These are phyloP conservation scores for Rubus idaeus DNA, from an alignment of 306 rosid species.

Conservation along the genomic window DNA sequence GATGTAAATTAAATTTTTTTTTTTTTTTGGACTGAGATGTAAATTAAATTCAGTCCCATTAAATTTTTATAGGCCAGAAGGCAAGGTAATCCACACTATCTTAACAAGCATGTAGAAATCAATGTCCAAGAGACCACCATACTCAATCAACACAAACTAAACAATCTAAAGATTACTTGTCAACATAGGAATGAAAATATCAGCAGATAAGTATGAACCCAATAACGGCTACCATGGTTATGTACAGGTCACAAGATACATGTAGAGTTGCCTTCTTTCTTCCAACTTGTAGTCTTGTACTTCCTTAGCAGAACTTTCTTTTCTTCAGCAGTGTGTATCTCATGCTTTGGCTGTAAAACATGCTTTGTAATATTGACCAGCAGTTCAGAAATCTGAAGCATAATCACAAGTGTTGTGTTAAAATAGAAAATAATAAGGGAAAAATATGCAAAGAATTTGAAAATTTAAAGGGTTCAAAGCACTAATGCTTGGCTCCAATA, in stretches of 20 bases:
- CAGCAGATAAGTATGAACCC: background rate
- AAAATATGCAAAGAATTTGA: background rate
- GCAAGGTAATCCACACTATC: too few species aligned
- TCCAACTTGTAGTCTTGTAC: slow-evolving; percentile 36
- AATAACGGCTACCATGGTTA: background rate
- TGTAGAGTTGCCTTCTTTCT: slow-evolving; percentile 41
- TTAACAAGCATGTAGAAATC: background rate
- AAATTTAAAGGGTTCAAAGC: too few species aligned
- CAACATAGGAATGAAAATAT: background rate
- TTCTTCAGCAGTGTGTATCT: slow-evolving; percentile 39
- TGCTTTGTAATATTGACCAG: slow-evolving; percentile 49
- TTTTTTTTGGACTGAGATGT: too few species aligned
- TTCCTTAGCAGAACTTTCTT: slow-evolving; percentile 34
- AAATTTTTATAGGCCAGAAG: too few species aligned
- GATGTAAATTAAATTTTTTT: too few species aligned
- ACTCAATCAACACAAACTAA: background rate
- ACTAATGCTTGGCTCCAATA: background rate
- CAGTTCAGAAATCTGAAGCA: slow-evolving; percentile 42
- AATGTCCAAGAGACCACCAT: background rate
- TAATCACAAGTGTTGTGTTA: slow-evolving; percentile 1
- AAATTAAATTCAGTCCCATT: too few species aligned
- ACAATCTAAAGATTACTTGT: background rate
- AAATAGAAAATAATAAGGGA: background rate
- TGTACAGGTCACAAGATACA: background rate
- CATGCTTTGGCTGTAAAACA: slow-evolving; percentile 40